These are phyloP conservation scores for Kwoniella heveanensis DNA, from an alignment of 768 basidiomycete species.

Conservation along the genomic window DNA sequence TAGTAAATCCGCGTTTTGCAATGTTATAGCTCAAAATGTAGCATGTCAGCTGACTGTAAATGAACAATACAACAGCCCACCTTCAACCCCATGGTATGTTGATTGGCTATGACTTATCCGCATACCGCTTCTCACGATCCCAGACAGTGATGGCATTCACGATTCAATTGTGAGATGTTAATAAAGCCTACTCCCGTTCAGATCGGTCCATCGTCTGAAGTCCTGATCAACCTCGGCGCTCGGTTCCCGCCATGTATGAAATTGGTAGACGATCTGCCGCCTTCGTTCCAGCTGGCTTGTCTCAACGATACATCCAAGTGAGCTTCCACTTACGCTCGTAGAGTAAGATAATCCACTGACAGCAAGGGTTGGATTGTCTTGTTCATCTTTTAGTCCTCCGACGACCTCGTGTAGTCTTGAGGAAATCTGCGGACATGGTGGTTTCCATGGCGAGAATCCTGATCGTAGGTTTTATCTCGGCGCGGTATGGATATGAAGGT, in stretches of 20 bases:
- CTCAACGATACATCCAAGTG: constrained; percentile 78
- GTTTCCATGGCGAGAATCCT: constrained; percentile 61
- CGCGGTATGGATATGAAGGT: no score
- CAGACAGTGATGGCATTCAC: no score
- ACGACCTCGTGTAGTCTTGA: constrained; percentile 71
- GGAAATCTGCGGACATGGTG: constrained; percentile 86
- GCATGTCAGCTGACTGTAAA: neutral
- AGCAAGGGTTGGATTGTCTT: no score
- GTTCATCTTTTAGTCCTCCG: constrained; percentile 63
- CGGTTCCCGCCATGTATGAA: constrained; percentile 71
- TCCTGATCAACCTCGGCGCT: constrained; percentile 82
- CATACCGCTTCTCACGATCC: no score
- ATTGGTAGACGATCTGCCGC: constrained; percentile 31
- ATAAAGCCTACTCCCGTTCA: constrained; percentile 62
- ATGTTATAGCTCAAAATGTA: no score
- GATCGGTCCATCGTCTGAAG: constrained; percentile 84
- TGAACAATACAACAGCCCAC: constrained; percentile 17
- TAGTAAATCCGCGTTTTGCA: no score
- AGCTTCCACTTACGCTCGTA: neutral
- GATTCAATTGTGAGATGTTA: no score
- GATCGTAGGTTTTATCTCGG: constrained; percentile 52
- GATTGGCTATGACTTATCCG: neutral
- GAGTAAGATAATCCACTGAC: neutral
- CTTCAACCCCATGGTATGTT: constrained; percentile 47
- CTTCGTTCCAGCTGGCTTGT: constrained; percentile 59